phyloP scores from a whole-genome alignment of 345 rosid species.

The Salix dunnii region DNA sequence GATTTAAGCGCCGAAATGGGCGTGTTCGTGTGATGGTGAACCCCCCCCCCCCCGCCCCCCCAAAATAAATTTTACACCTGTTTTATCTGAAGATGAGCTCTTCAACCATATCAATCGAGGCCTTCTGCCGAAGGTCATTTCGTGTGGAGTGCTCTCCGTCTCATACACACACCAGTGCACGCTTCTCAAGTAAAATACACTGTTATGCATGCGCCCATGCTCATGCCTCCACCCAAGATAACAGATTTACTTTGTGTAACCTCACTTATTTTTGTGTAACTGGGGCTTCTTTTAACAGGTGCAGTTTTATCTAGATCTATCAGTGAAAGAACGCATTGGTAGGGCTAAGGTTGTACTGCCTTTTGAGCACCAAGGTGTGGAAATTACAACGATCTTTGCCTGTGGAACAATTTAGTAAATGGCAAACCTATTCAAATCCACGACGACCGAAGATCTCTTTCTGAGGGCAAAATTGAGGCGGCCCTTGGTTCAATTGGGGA shows the following conservation, averaged over 20 bases:
- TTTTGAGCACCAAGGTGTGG: slow-evolving; percentile 89
- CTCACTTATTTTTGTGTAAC: slow-evolving; percentile 1
- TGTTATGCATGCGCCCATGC: not conserved
- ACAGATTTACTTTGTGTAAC: not conserved
- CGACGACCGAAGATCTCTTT: slow-evolving; percentile 66
- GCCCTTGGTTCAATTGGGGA: slow-evolving; percentile 26
- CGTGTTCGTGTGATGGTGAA: slow-evolving; percentile 73
- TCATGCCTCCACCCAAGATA: not conserved
- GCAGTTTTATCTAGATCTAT: slow-evolving; percentile 70
- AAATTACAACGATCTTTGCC: not conserved
- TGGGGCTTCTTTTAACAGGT: slow-evolving; percentile 48
- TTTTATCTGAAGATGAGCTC: slow-evolving; percentile 43
- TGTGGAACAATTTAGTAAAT: slow-evolving; percentile 48
- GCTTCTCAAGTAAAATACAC: not conserved
- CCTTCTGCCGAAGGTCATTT: slow-evolving; percentile 71
- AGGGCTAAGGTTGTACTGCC: slow-evolving; percentile 90
- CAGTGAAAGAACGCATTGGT: slow-evolving; percentile 73
- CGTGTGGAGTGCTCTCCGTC: not conserved
- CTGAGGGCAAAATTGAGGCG: slow-evolving; percentile 37
- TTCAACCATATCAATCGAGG: slow-evolving; percentile 49
- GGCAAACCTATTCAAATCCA: slow-evolving; percentile 72
- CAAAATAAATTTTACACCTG: slow-evolving; percentile 60
- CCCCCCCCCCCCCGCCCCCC: no score
- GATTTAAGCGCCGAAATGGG: slow-evolving; percentile 84
- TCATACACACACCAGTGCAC: not conserved